Base-by-base conservation (phyloP, 1,284 basidiomycete species). In the Gymnopus androsaceus region DNA sequence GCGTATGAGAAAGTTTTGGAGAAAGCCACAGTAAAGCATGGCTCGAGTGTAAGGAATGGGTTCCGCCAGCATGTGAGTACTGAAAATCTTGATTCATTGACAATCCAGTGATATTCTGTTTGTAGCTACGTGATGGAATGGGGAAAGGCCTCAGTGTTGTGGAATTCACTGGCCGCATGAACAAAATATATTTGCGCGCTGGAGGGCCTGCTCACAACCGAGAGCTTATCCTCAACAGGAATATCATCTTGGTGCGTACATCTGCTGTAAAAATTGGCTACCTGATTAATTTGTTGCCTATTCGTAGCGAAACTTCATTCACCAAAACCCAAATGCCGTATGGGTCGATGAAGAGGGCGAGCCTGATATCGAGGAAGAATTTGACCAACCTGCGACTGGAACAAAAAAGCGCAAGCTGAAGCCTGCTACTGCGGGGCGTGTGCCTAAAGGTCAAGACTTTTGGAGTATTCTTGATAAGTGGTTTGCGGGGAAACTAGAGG, bases 61-160 rank as follows among this genome's bases (percentile, higher is more conserved):
- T 36, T 49, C 11, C 11, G 47, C 30, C 47, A 49, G 33, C 47
- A 49, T 49, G 47, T 49, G 21, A 31, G 46, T n/a, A n/a, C n/a
- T n/a, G n/a, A n/a, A n/a, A n/a, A n/a, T n/a, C n/a, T n/a, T n/a
- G n/a, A n/a, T n/a, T n/a, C n/a, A n/a, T n/a, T n/a, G n/a, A n/a
- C n/a, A n/a, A n/a, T n/a, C n/a, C n/a, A n/a, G n/a, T 47, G 17
- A 30, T 31, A 11, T 27, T 12, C 17, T 30, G 23, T 15, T 21
- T 49, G 15, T 49, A 49, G 47, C 21, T 49, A 6, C 47, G 47
- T 19, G 47, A 49, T 33, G 34, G 47, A 11, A 33, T 49, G 28
- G 34, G 21, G 5, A 49, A 49, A 12, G 33, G 19, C 9, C 15
- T 21, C 6, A 36, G 9, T 7, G 12, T 49, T 14, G 33, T 37